phyloP scores from a whole-genome alignment of 225 moss, liverwort and hornwort genomes.

The Ulota crispa region DNA sequence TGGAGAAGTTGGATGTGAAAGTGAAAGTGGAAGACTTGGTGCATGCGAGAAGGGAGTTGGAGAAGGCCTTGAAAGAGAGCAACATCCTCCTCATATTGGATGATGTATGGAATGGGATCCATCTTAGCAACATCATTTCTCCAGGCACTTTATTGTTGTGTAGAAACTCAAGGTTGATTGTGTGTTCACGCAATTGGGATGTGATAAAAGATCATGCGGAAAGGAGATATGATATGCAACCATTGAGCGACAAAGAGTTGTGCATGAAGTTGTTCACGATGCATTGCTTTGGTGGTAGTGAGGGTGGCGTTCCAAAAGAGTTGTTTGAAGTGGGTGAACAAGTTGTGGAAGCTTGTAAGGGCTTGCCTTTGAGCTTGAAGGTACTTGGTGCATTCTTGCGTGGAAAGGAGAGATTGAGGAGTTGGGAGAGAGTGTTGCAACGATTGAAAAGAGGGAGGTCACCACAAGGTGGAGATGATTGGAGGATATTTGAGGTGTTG shows the following conservation, averaged over 20 bases:
- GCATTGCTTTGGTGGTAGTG: background rate
- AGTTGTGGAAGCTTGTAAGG: background rate
- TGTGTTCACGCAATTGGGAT: background rate
- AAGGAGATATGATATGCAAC: background rate
- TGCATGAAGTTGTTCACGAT: background rate
- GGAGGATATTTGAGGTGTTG: background rate
- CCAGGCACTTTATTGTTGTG: background rate
- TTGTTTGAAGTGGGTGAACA: background rate
- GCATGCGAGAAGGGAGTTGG: background rate
- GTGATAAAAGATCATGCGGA: background rate
- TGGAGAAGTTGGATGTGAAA: background rate
- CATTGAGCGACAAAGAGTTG: background rate
- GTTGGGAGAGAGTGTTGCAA: background rate
- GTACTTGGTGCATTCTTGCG: background rate
- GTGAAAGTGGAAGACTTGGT: background rate
- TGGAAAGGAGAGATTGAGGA: background rate
- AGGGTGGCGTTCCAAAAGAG: fast-evolving
- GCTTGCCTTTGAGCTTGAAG: background rate
- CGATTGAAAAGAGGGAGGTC: background rate
- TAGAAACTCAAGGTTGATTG: background rate
- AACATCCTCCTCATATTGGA: background rate
- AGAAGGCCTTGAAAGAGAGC: background rate
- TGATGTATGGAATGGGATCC: background rate
- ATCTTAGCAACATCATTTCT: background rate
- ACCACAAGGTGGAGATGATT: background rate